Conservation (phyloP, 345 rosid species). For the Orychophragmus violaceus region DNA sequence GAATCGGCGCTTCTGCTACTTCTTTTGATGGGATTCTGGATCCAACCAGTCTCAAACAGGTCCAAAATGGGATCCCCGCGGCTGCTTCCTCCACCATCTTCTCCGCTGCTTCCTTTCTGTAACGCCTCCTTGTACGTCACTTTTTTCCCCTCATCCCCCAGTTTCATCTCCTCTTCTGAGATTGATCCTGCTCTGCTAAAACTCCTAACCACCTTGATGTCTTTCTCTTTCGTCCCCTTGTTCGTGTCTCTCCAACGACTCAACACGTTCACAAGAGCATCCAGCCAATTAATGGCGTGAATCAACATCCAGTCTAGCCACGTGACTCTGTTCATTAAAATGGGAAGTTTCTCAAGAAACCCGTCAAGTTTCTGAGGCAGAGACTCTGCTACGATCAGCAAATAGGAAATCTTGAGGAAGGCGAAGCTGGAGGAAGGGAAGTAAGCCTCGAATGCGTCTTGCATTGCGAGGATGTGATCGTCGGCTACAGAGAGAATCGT, state of each 20-base stretch:
- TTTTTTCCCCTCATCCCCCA: background rate
- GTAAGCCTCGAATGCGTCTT: slow-evolving; percentile 31
- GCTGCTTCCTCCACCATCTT: slow-evolving; percentile 21
- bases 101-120: slow-evolving; percentile 39
- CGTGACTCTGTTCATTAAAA: slow-evolving; percentile 27
- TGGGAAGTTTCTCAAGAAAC: slow-evolving; percentile 25
- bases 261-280: slow-evolving; percentile 22
- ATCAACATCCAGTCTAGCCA: slow-evolving; percentile 32
- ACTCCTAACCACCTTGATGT: slow-evolving; percentile 39
- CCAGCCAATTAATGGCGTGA: slow-evolving; percentile 36
- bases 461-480: slow-evolving; percentile 40
- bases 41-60: slow-evolving; percentile 52
- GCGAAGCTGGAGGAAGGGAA: slow-evolving; percentile 45
- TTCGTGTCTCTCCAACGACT: slow-evolving; percentile 30
- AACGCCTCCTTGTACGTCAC: slow-evolving; percentile 48
- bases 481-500: slow-evolving; percentile 40
- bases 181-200: slow-evolving; percentile 26
- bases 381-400: slow-evolving; percentile 33
- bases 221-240: slow-evolving; percentile 45
- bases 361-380: slow-evolving; percentile 48
- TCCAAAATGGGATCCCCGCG: slow-evolving; percentile 41
- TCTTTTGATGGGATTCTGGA: slow-evolving; percentile 28
- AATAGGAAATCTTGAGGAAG: slow-evolving; percentile 39
- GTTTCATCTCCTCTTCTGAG: background rate
- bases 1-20: slow-evolving; percentile 23